Evolutionary conservation across 495 filamentous ascomycete species (phyloP).

Genomic region (Parathielavia appendiculata): DNA sequence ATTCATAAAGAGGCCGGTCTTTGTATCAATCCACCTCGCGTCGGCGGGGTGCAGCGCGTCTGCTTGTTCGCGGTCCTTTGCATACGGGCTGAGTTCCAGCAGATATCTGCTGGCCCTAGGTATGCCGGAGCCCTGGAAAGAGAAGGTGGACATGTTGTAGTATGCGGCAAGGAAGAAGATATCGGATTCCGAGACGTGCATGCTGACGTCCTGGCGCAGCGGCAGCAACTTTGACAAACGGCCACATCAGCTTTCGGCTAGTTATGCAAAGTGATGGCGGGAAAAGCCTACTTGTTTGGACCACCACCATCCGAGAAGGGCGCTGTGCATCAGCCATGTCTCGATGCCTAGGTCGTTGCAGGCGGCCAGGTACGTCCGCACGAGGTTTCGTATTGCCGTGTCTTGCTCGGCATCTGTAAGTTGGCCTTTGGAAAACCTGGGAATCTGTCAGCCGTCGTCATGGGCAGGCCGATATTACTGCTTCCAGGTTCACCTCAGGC

Average conservation of each 20-base stretch:
- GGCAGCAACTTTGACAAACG: constrained; percentile 49
- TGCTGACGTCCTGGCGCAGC: constrained; percentile 72
- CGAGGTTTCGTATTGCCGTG: constrained; percentile 47
- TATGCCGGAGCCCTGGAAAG: constrained; percentile 45
- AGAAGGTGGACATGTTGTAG: constrained; percentile 59
- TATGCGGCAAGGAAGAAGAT: constrained; percentile 59
- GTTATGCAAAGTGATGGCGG: too few species aligned
- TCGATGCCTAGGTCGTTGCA: constrained; percentile 46
- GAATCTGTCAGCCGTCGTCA: neutral
- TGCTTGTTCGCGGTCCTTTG: constrained; percentile 54
- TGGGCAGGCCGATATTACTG: neutral
- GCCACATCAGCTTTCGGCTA: neutral
- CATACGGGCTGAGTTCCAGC: constrained; percentile 66
- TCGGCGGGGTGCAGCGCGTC: constrained; percentile 65
- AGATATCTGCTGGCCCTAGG: constrained; percentile 53
- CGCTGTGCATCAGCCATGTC: constrained; percentile 30
- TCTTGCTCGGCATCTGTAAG: constrained; percentile 47
- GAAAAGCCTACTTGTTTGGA: constrained; percentile 23
- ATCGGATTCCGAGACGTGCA: constrained; percentile 61
- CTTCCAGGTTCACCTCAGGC: neutral
- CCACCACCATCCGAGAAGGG: constrained; percentile 33
- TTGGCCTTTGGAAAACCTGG: constrained; percentile 45
- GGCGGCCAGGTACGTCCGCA: constrained; percentile 61
- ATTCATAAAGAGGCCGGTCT: constrained; percentile 68
- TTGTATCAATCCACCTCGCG: constrained; percentile 69